Base-by-base conservation (phyloP, 1,139 yeast genomes). In the Taphrina pruni region DNA sequence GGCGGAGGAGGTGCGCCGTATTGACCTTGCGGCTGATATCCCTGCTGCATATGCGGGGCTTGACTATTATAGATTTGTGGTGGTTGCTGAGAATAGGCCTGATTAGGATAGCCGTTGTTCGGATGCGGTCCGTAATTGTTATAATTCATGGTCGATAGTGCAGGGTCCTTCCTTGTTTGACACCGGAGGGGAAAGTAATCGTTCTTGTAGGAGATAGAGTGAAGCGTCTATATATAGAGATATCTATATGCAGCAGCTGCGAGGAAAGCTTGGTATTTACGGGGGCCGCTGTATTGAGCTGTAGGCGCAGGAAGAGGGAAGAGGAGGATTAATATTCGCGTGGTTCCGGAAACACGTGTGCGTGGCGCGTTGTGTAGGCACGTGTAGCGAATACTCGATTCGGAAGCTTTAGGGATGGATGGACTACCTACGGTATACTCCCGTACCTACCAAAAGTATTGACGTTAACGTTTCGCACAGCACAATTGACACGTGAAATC, bases 81-180 rank as follows among this genome's bases (percentile, higher is more conserved):
- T 2, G 38, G 14, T 50, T 50, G 54, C 12, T 50, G 45, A 11
- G 65, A 21, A 32, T 57, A 58, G 6, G 51, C 52, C 17, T 54
- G 57, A 20, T 51, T 60, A 20, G 65, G 26, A n/a, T 57, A 58
- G 6, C 50, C 57, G 14, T 54, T 45, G 26, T 51, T 60, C 36
- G 52, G 38, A 48, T 46, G 38, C 48, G 50, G 50, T 17, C 39
- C 54, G 38, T 62, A 51, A 50, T 46, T 52, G 52, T 60, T 60
- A 60, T 62, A 41, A 46, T 61, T 66, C 66, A 62, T 62, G 43
- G 51, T 45, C 48, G 12, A n/a, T n/a, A 12, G 20, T 45, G 48
- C 43, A 14, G 14, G 11, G 14, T 39, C 14, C 43, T 9, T 39
- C 14, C 43, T 39, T 9, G 32, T 26, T 39, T 14, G 43, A 14